These are phyloP conservation scores for Paramecium biaurelia DNA, from an alignment of 73 alveolate species.

Conservation along the genomic window DNA sequence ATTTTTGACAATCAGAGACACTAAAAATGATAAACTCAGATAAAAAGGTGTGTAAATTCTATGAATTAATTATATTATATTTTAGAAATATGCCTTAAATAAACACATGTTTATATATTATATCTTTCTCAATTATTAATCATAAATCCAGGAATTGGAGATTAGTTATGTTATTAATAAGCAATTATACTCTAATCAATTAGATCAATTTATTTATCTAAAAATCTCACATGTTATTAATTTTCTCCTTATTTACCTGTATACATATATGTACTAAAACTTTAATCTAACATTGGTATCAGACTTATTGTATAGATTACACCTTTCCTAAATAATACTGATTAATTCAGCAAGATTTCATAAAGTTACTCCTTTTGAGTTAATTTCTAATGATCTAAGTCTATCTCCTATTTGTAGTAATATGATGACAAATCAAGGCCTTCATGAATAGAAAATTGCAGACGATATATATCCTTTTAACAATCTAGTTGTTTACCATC, in stretches of 20 bases:
- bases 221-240: background rate
- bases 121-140: background rate
- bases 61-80: background rate
- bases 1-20: constrained; percentile 29
- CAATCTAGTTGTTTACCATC: background rate
- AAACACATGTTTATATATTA: background rate
- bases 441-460: background rate
- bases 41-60: constrained; percentile 35
- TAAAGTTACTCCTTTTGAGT: background rate
- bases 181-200: background rate
- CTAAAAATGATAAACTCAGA: constrained; percentile 12
- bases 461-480: background rate
- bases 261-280: background rate
- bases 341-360: background rate
- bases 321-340: background rate
- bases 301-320: background rate
- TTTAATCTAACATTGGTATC: background rate
- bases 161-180: background rate
- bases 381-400: background rate
- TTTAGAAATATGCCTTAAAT: background rate
- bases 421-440: background rate
- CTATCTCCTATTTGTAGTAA: background rate
- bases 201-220: background rate
- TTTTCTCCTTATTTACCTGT: background rate
- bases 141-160: background rate